Percentiles rank a stretch among this genome's conserved stretches.
Conservation (phyloP, 305 asterid genomes). For the Plantago rigida region DNA sequence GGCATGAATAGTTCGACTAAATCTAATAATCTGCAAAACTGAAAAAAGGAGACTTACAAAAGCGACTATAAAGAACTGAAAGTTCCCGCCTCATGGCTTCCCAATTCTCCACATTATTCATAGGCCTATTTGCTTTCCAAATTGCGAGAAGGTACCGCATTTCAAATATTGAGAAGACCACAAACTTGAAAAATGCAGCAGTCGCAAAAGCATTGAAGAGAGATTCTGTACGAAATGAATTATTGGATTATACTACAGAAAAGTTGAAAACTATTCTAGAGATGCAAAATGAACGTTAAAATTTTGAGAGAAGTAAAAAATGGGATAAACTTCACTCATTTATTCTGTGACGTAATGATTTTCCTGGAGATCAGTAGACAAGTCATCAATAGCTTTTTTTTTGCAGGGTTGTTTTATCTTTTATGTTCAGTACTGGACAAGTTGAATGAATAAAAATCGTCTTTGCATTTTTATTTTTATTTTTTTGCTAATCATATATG, state of each 20-base stretch:
- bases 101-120: conserved; percentile 81
- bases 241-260: conserved; percentile 15
- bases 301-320: conserved; percentile 2
- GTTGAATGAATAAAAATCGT: too few relatives aligned
- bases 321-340: background rate
- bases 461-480: too few relatives aligned
- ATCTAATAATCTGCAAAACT: background rate
- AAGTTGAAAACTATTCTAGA: conserved; percentile 9
- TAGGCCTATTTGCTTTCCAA: conserved; percentile 80
- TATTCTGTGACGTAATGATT: background rate
- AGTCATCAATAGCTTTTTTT: too few relatives aligned
- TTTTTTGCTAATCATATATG: too few relatives aligned
- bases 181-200: conserved; percentile 97
- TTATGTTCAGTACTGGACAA: too few relatives aligned
- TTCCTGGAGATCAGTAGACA: background rate
- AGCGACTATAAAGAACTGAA: conserved; percentile 88
- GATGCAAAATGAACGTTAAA: conserved; percentile 7
- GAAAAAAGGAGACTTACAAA: conserved; percentile 54
- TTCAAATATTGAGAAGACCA: conserved; percentile 95
- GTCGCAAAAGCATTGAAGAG: conserved; percentile 96
- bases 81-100: conserved; percentile 94
- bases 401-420: too few relatives aligned
- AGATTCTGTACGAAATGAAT: conserved; percentile 56
- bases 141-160: conserved; percentile 97
- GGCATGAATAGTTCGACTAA: background rate